A percentile compares a stretch with the other conserved stretches of the same genome.
These are phyloP conservation scores for Pseudogymnoascus sp. DNA, from an alignment of 2,329 filamentous ascomycete species.

Conservation along the genomic window DNA sequence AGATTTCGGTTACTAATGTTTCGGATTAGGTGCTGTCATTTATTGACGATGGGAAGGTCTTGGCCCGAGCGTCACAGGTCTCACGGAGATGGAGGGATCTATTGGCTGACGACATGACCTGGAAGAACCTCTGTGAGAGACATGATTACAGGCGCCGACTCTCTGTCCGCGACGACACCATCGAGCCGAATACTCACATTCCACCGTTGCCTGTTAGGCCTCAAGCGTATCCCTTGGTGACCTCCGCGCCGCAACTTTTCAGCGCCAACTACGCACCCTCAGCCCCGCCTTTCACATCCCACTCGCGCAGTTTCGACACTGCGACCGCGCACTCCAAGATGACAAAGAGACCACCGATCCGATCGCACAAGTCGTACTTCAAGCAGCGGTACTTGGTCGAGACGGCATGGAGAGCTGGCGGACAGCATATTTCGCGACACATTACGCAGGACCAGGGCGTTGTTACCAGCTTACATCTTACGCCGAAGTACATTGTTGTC, in stretches of 20 bases:
- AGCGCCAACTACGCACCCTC: conserved; percentile 21
- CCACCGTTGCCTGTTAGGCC: not conserved
- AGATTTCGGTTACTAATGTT: conserved; percentile 11
- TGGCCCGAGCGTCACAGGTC: conserved; percentile 92
- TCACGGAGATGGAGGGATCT: conserved; percentile 89
- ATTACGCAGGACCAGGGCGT: conserved; percentile 96
- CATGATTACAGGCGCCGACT: conserved; percentile 69
- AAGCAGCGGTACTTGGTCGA: conserved; percentile 97
- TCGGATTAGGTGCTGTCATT: conserved; percentile 76
- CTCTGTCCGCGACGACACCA: conserved; percentile 29
- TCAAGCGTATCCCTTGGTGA: not conserved
- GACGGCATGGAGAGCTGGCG: conserved; percentile 90
- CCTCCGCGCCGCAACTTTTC: not conserved
- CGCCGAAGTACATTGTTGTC: conserved; percentile 92
- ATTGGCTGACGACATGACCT: conserved; percentile 91
- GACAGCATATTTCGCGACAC: conserved; percentile 71
- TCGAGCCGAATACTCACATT: not conserved
- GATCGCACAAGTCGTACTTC: conserved; percentile 92
- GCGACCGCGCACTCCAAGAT: conserved; percentile 29
- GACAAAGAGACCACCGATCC: conserved; percentile 51
- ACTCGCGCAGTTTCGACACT: conserved; percentile 47
- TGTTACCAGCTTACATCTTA: conserved; percentile 90
- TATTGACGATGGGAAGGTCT: conserved; percentile 90
- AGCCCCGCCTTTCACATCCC: conserved; percentile 27
- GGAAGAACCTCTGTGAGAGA: conserved; percentile 95